Evolutionary conservation across 129 eudicot genomes (phyloP).

Genomic region (Flaveria linearis): DNA sequence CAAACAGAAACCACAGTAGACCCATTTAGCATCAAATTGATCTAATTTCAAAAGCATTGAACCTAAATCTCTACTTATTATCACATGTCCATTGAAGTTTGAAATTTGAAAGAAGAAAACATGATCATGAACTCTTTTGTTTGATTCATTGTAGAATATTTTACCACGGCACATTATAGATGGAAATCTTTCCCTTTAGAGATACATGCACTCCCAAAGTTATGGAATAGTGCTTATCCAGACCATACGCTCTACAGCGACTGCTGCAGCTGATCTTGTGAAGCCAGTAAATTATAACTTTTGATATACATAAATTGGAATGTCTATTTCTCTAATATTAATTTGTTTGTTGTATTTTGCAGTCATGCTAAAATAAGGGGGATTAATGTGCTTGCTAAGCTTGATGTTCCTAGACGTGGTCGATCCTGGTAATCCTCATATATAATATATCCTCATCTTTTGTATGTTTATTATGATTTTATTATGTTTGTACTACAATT

Average conservation of each 20-base stretch:
- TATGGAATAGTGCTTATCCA: slow-evolving; percentile 92
- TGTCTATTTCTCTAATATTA: slow-evolving; percentile 16
- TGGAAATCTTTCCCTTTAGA: slow-evolving; percentile 85
- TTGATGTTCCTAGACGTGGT: slow-evolving; percentile 98
- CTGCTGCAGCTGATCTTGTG: slow-evolving; percentile 88
- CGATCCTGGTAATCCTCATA: slow-evolving; percentile 60
- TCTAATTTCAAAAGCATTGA: no score
- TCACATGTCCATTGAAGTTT: no score
- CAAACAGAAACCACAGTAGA: no score
- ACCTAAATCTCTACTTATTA: no score
- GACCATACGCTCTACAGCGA: slow-evolving; percentile 68
- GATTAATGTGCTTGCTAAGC: slow-evolving; percentile 82
- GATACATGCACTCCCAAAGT: slow-evolving; percentile 84
- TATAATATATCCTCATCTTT: neutral
- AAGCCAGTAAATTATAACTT: slow-evolving; percentile 47
- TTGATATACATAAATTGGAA: neutral
- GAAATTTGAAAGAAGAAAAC: neutral
- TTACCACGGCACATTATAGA: slow-evolving; percentile 98
- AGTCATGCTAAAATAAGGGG: slow-evolving; percentile 90
- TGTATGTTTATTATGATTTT: neutral
- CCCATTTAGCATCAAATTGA: no score
- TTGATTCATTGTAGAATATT: slow-evolving; percentile 62
- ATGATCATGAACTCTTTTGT: slow-evolving; percentile 5
- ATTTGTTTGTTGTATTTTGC: slow-evolving; percentile 24
- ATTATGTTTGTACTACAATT: slow-evolving; percentile 1